Base-by-base conservation (phyloP, 202 grass and related monocot genomes). In the Schoenoplectus triqueter region DNA sequence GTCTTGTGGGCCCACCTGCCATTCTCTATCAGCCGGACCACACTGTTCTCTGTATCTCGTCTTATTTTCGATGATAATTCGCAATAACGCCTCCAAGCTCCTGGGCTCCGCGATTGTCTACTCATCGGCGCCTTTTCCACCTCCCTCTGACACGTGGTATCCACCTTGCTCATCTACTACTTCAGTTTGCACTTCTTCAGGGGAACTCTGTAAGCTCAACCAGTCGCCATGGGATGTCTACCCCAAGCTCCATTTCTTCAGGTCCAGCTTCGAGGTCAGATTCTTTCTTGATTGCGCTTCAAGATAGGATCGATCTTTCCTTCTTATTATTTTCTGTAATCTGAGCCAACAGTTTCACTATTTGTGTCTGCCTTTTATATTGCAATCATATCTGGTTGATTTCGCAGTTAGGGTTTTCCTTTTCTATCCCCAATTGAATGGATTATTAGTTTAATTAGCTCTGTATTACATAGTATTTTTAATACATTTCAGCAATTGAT, bases 201-300 rank as follows among this genome's bases (percentile, higher is more conserved):
- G 17, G 1, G 66, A 85, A 15, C 8, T 74, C 80, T 94, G 86
- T 81, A 52, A 88, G 90, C 87, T 88, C 50, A 97, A 70, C 86
- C 64, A 81, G 77, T 88, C 90, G n/a, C 88, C 92, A 0, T 92
- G 88, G 88, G 90, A 97, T 80, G 85, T 88, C 21, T 80, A 88
- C 69, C 40, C 66, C 54, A 80, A 91, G 56, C 89, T 92, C 44
- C 59, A 86, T 61, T 13, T 91, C 68, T 76, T 84, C 81, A 67
- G 80, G 77, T 77, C 63, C 22, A 60, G 90, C 73, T 92, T 90
- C 80, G 80, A 81, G 74, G 41, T 40, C 11, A 1, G 1, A 62
- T 74, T 50, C 63, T 69, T 31, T 5, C 3, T 50, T 19, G 8
- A 20, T 5, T 13, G 7, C 0, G 69, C 15, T 49, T 50, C 7